phyloP scores from a whole-genome alignment of 768 basidiomycete species.

The Tremella yokohamensis region DNA sequence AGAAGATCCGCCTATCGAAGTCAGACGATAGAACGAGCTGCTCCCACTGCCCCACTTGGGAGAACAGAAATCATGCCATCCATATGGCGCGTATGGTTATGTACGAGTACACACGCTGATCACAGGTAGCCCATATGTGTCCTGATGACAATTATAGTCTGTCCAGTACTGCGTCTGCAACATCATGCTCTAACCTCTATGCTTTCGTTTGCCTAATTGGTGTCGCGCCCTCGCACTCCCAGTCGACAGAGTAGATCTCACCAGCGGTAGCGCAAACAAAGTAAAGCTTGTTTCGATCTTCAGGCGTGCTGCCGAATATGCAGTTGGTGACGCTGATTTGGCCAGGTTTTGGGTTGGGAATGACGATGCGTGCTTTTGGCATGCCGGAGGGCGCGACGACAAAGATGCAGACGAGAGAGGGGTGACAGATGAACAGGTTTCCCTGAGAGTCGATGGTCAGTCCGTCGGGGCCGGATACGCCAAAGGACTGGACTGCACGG shows the following conservation, averaged over 20 bases:
- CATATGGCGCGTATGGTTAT: too few species aligned
- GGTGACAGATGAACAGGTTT: constrained; percentile 30
- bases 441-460: constrained; percentile 24
- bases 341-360: constrained; percentile 8
- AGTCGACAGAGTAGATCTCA: constrained; percentile 22
- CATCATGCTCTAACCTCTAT: not conserved
- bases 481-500: constrained; percentile 21
- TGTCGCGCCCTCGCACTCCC: constrained; percentile 21
- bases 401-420: constrained; percentile 22
- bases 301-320: constrained; percentile 23
- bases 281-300: constrained; percentile 22
- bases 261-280: constrained; percentile 15
- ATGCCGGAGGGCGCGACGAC: constrained; percentile 18
- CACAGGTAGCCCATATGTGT: too few species aligned
- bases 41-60: too few species aligned
- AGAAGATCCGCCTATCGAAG: too few species aligned
- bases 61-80: too few species aligned
- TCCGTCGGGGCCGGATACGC: constrained; percentile 25
- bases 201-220: constrained; percentile 5
- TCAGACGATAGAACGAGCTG: too few species aligned
- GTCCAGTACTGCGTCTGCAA: too few species aligned
- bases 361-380: constrained; percentile 26
- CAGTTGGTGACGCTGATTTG: constrained; percentile 22
- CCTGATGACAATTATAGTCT: too few species aligned
- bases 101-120: too few species aligned